Evolutionary conservation across 371 early-diverging fungal genomes (phyloP).

Genomic region (Syncephalastrum racemosum): DNA sequence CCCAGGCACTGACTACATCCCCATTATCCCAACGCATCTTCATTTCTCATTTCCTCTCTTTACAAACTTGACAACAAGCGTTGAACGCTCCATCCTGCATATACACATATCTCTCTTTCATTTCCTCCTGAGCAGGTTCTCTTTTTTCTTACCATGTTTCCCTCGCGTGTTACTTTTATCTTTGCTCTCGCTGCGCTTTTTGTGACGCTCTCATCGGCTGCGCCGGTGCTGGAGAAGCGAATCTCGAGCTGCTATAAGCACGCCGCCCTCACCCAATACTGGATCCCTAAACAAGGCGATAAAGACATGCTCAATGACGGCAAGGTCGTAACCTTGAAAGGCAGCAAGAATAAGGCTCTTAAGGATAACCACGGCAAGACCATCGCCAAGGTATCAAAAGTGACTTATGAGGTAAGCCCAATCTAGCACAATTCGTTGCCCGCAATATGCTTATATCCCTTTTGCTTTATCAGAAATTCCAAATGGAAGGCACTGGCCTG

Average conservation of each 20-base stretch:
- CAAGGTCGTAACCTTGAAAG: slow-evolving; percentile 15
- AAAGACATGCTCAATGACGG: slow-evolving; percentile 26
- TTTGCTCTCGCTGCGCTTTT: slow-evolving; percentile 4
- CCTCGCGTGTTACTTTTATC: slow-evolving; percentile 2
- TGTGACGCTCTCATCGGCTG: slow-evolving; percentile 9
- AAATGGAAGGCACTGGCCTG: slow-evolving; percentile 38
- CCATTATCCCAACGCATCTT: too few relatives aligned
- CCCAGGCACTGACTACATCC: too few relatives aligned
- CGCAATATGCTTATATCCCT: background rate
- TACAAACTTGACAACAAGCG: too few relatives aligned
- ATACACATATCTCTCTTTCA: background rate
- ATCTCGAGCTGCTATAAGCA: slow-evolving; percentile 22
- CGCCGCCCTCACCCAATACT: slow-evolving; percentile 25
- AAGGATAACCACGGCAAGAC: slow-evolving; percentile 15
- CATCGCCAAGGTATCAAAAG: slow-evolving; percentile 27
- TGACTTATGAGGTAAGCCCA: slow-evolving; percentile 23
- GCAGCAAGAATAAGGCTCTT: slow-evolving; percentile 19
- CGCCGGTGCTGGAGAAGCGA: slow-evolving; percentile 13
- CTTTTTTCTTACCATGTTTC: background rate
- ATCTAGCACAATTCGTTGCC: background rate
- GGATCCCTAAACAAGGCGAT: slow-evolving; percentile 33
- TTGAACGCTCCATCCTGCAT: too few relatives aligned
- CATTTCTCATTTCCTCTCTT: too few relatives aligned
- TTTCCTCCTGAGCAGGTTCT: slow-evolving; percentile 10
- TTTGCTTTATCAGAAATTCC: slow-evolving; percentile 18